These are phyloP conservation scores for Nadsonia commutata DNA, from an alignment of 1,139 yeast species.

Conservation along the genomic window DNA sequence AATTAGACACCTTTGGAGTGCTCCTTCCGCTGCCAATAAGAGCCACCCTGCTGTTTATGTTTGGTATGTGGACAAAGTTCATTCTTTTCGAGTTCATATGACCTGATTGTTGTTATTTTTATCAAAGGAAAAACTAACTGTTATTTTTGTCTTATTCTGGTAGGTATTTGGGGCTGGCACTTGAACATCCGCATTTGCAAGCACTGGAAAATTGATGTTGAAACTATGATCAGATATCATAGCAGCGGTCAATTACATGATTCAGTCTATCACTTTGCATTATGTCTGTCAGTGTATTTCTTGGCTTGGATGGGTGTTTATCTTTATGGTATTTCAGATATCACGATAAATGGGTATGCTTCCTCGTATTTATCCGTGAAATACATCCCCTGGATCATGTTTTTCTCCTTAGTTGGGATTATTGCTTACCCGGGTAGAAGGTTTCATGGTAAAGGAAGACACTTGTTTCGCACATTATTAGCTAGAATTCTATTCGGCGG, in stretches of 20 bases:
- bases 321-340: slow-evolving; percentile 8
- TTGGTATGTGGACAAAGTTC: no score
- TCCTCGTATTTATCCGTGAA: slow-evolving; percentile 9
- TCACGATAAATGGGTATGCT: slow-evolving; percentile 5
- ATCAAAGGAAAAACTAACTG: no score
- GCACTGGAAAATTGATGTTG: slow-evolving; percentile 27
- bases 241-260: not conserved
- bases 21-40: not conserved
- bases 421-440: slow-evolving; percentile 14
- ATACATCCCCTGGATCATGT: slow-evolving; percentile 24
- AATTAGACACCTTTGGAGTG: not conserved
- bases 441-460: slow-evolving; percentile 17
- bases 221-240: slow-evolving; percentile 21
- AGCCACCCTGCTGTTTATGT: not conserved
- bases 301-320: slow-evolving; percentile 7
- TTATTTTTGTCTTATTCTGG: no score
- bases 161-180: slow-evolving; percentile 40
- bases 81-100: no score
- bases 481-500: slow-evolving; percentile 41
- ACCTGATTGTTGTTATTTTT: no score
- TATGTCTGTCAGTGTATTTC: slow-evolving; percentile 10
- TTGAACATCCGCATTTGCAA: slow-evolving; percentile 26
- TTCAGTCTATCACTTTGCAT: slow-evolving; percentile 14
- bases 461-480: slow-evolving; percentile 25
- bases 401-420: slow-evolving; percentile 17